A percentile compares a stretch with the other conserved stretches of the same genome.
Evolutionary conservation across 257 asterid genomes (phyloP).

Genomic region (Ilex aquifolium): DNA sequence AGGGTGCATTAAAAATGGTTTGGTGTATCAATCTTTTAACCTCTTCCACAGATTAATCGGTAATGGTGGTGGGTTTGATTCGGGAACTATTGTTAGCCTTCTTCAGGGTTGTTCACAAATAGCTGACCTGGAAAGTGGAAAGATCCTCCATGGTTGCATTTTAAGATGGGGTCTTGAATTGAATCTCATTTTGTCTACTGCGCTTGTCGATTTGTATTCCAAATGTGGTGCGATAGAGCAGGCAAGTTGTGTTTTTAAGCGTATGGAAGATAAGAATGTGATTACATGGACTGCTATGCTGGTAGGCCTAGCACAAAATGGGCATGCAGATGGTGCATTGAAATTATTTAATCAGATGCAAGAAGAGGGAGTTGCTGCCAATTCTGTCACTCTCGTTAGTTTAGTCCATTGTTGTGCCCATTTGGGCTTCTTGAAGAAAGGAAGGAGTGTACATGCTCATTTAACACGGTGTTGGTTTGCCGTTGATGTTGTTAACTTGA

Average conservation of each 20-base stretch:
- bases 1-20: constrained; percentile 9
- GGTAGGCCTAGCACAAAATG: constrained; percentile 15
- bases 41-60: constrained; percentile 8
- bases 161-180: constrained; percentile 8
- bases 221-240: too few relatives aligned
- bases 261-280: too few relatives aligned
- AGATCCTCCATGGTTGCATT: constrained; percentile 11
- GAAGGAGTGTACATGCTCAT: constrained; percentile 14
- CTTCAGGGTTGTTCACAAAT: constrained; percentile 16
- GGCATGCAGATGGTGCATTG: constrained; percentile 15
- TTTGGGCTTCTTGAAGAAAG: constrained; percentile 15
- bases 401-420: constrained; percentile 15
- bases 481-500: constrained; percentile 11
- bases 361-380: constrained; percentile 11
- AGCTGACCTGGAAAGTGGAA: constrained; percentile 10
- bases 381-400: constrained; percentile 17
- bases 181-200: constrained; percentile 5
- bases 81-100: constrained; percentile 13
- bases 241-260: too few relatives aligned
- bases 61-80: constrained; percentile 10
- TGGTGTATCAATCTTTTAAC: constrained; percentile 5
- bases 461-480: constrained; percentile 5
- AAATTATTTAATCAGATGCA: constrained; percentile 12
- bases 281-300: neutral
- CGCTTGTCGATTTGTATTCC: constrained; percentile 13